Percentiles rank a stretch among this genome's conserved stretches.
Conservation (phyloP, 1,284 basidiomycete species). For the Caloboletus firmus region DNA sequence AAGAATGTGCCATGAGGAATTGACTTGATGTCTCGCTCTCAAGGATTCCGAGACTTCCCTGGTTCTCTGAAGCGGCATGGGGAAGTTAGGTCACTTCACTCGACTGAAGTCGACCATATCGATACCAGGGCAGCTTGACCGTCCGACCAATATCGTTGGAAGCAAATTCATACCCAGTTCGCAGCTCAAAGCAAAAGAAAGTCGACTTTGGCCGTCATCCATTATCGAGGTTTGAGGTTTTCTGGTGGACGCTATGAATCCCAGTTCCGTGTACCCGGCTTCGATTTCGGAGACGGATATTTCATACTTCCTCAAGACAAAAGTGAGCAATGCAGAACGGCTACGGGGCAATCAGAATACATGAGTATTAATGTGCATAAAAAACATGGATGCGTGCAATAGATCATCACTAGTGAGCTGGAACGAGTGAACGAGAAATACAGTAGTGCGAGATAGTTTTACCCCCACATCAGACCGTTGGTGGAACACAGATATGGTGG, state of each 20-base stretch:
- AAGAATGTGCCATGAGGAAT: neutral
- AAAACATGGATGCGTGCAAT: slow-evolving; percentile 8
- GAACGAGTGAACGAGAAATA: slow-evolving; percentile 1
- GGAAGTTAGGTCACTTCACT: neutral
- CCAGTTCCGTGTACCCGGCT: neutral
- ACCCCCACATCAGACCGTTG: neutral
- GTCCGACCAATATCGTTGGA: neutral
- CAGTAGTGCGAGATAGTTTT: neutral
- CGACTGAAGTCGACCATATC: neutral
- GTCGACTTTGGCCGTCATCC: neutral
- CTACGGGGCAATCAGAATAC: neutral
- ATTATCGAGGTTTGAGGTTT: neutral
- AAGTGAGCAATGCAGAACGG: neutral
- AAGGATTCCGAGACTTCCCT: neutral
- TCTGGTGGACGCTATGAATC: neutral
- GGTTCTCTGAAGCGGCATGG: too few species aligned
- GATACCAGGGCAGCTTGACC: neutral
- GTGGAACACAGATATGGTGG: neutral
- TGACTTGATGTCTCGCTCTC: neutral
- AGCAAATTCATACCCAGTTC: too few species aligned
- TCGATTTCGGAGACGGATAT: neutral
- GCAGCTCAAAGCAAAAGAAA: neutral
- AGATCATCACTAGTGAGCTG: slow-evolving; percentile 4
- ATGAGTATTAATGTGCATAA: slow-evolving; percentile 6
- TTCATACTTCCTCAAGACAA: neutral